phyloP scores from a whole-genome alignment of 2,329 filamentous ascomycete species.

The Diplodia mutila region DNA sequence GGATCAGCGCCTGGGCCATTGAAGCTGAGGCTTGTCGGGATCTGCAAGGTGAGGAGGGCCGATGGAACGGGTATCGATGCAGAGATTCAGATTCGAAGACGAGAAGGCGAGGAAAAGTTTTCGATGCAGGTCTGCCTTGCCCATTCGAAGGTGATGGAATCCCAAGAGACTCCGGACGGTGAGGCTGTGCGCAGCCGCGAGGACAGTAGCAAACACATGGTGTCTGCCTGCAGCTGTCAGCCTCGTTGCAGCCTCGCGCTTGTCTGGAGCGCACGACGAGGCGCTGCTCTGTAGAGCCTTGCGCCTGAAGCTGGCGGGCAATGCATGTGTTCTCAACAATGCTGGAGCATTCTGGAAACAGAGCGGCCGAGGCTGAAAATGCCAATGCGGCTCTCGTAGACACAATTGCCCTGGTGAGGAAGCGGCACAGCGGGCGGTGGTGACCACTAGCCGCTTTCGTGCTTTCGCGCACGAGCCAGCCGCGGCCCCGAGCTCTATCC shows the following conservation, averaged over 20 bases:
- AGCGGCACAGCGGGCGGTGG: conserved; percentile 19
- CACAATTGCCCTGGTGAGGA: conserved; percentile 7
- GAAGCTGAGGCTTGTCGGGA: not conserved
- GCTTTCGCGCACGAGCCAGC: conserved; percentile 2
- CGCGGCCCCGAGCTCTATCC: conserved; percentile 25
- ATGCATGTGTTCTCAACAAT: not conserved
- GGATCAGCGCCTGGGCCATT: not conserved
- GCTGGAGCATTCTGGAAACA: conserved; percentile 24
- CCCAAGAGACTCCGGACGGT: not conserved
- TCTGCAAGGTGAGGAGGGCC: not conserved
- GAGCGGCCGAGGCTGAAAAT: not conserved
- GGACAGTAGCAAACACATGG: not conserved
- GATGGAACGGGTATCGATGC: no score
- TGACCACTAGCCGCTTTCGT: conserved; percentile 13
- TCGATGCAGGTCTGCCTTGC: not conserved
- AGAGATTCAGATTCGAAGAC: no score
- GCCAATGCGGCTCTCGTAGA: conserved; percentile 6
- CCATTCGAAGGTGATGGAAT: not conserved
- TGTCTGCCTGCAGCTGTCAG: not conserved
- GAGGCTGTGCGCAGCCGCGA: not conserved
- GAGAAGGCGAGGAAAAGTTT: not conserved
- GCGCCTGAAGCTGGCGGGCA: not conserved
- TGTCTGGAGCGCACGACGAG: not conserved
- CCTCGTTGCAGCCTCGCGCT: conserved; percentile 4
- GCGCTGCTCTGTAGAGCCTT: not conserved